Evolutionary conservation across 805 yeast species (phyloP).

Genomic region (Candida germanica): DNA sequence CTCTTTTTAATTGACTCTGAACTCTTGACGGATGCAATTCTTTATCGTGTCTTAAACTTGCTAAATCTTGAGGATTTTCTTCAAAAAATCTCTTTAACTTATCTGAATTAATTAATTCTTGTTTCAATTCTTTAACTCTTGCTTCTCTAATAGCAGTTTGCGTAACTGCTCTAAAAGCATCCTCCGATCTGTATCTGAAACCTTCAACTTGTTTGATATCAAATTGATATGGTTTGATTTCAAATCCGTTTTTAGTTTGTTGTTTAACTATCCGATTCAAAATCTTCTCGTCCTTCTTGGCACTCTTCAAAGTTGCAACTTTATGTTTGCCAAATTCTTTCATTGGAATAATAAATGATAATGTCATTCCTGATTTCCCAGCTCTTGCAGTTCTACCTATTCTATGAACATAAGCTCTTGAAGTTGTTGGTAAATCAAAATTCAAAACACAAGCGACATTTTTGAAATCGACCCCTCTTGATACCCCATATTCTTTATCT

Average conservation of each 20-base stretch:
- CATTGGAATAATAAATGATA: slow-evolving; percentile 83
- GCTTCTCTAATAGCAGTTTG: slow-evolving; percentile 89
- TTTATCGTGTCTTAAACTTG: slow-evolving; percentile 85
- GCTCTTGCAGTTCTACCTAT: slow-evolving; percentile 98
- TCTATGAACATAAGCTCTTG: slow-evolving; percentile 88
- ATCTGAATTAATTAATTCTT: slow-evolving; percentile 83
- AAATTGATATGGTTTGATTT: slow-evolving; percentile 82
- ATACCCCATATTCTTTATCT: slow-evolving; percentile 86
- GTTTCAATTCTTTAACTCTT: slow-evolving; percentile 80
- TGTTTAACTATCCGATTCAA: slow-evolving; percentile 71
- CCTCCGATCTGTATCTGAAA: slow-evolving; percentile 94
- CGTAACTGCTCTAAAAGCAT: slow-evolving; percentile 94
- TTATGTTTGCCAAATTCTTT: slow-evolving; percentile 89
- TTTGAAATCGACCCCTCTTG: slow-evolving; percentile 94
- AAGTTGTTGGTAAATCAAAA: slow-evolving; percentile 88
- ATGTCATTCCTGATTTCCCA: slow-evolving; percentile 90
- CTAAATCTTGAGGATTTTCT: slow-evolving; percentile 93
- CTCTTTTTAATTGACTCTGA: slow-evolving; percentile 83
- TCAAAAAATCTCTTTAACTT: slow-evolving; percentile 92
- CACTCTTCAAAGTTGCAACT: slow-evolving; percentile 64
- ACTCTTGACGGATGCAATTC: slow-evolving; percentile 79
- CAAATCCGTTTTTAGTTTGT: slow-evolving; percentile 70
- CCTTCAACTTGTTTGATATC: slow-evolving; percentile 91
- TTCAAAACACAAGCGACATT: slow-evolving; percentile 96
- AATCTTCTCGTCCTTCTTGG: slow-evolving; percentile 84